Base-by-base conservation (phyloP, 2,329 filamentous ascomycete genomes). In the Aspergillus sojae region DNA sequence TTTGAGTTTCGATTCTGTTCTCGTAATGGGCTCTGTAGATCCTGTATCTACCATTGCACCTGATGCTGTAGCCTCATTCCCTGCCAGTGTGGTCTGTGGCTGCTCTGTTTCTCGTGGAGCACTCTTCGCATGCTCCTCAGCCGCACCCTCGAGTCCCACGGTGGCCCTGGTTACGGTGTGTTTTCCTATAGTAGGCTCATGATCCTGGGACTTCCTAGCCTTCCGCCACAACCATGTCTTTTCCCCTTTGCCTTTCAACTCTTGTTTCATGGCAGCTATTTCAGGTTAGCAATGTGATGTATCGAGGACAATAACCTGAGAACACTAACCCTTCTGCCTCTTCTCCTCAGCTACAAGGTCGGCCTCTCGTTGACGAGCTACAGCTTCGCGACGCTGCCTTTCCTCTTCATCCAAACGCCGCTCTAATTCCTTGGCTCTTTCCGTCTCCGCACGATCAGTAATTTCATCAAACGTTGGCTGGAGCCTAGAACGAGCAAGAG, bases 401-500 rank as follows among this genome's bases (percentile, higher is more conserved):
- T 88, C 83, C 62, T 92, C 88, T 65, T 88, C 82, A 64, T 93
- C 90, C 21, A 88, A 75, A 48, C 85, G 84, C 12, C 86, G 77
- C 67, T 89, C 86, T 54, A 88, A 83, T 64, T 91, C 85, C 63
- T 89, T 85, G 56, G 90, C 91, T 45, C 87, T 84, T 74, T 93
- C 89, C 65, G 84, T 84, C 72, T 93, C 90, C 0, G 91, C 91
- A 73, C 89, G 91, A 58, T 91, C 89, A 59, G 89, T 89, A 65
- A 97, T 95, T 67, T 96, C 91, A 68, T 97, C 90, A 6, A 97
- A 77, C 0, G 95, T 88, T 5, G 94, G 94, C 75, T 94, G 91
- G 19, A 97, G 86, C 68, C 89, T 88, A 53, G 85, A 87, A 14
- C 88, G 85, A 3, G 94, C 94, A 68, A 97, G 91, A 6, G 87